These are phyloP conservation scores for Cyphellophora europaea DNA, from an alignment of 2,329 filamentous ascomycete genomes.

Conservation along the genomic window DNA sequence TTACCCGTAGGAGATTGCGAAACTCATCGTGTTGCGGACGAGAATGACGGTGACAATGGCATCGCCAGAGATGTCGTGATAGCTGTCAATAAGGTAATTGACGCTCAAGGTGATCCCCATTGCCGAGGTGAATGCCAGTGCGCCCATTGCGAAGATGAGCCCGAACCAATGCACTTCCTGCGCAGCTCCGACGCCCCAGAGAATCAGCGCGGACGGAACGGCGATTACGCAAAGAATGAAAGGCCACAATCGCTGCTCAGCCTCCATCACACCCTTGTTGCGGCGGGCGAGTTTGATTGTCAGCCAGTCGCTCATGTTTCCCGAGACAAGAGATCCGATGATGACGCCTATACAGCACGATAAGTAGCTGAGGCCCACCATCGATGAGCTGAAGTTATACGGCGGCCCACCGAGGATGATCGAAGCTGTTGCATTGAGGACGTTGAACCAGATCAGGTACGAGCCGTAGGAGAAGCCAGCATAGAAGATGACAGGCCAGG, in stretches of 20 bases:
- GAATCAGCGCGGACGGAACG: slow-evolving; percentile 35
- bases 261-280: slow-evolving; percentile 20
- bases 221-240: slow-evolving; percentile 28
- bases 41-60: slow-evolving; percentile 42
- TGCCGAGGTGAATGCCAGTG: slow-evolving; percentile 35
- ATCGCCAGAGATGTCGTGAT: slow-evolving; percentile 39
- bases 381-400: slow-evolving; percentile 29
- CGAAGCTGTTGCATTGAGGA: slow-evolving; percentile 33
- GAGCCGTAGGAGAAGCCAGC: slow-evolving; percentile 31
- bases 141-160: slow-evolving; percentile 38
- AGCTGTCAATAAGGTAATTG: slow-evolving; percentile 40
- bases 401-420: slow-evolving; percentile 27
- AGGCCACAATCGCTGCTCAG: slow-evolving; percentile 21
- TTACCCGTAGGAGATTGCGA: slow-evolving; percentile 38
- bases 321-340: slow-evolving; percentile 13
- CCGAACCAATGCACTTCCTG: slow-evolving; percentile 41
- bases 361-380: slow-evolving; percentile 31
- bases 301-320: slow-evolving; percentile 19
- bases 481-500: slow-evolving; percentile 29
- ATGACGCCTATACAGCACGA: slow-evolving; percentile 17
- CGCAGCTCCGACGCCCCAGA: slow-evolving; percentile 45
- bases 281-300: slow-evolving; percentile 16
- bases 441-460: slow-evolving; percentile 32
- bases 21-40: slow-evolving; percentile 41
- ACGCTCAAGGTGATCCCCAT: slow-evolving; percentile 37